Conservation (phyloP, 441 rosid species). For the Populus hybrid region DNA sequence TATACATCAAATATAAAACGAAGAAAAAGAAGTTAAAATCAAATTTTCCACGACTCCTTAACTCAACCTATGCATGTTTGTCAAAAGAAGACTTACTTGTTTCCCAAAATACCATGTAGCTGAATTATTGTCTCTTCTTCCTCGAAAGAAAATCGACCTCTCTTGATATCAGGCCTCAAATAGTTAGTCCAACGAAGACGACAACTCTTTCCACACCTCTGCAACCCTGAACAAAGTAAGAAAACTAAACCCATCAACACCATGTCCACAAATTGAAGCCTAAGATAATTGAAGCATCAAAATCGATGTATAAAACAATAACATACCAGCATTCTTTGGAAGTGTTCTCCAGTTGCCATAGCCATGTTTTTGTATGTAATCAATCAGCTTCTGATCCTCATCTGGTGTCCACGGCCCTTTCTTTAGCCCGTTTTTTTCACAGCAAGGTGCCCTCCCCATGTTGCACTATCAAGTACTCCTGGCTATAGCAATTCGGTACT, state of each 20-base stretch:
- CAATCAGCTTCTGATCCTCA: no score
- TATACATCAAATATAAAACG: constrained; percentile 7
- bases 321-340: constrained; percentile 41
- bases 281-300: no score
- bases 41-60: neutral
- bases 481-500: neutral
- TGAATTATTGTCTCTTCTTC: constrained; percentile 44
- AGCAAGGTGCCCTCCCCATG: constrained; percentile 43
- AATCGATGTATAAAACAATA: no score
- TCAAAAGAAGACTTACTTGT: constrained; percentile 36
- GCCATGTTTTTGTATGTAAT: no score
- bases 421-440: constrained; percentile 32
- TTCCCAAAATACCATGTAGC: constrained; percentile 46
- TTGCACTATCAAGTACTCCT: neutral
- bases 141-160: constrained; percentile 48
- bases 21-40: neutral
- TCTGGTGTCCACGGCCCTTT: no score
- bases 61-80: neutral
- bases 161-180: constrained; percentile 47
- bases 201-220: constrained; percentile 56
- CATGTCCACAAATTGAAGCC: neutral
- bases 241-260: neutral
- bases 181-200: constrained; percentile 60
- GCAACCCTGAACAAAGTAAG: constrained; percentile 35
- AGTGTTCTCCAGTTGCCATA: constrained; percentile 47